phyloP scores from a whole-genome alignment of 148 eudicot genomes.

The Heliamphora exappendiculata region DNA sequence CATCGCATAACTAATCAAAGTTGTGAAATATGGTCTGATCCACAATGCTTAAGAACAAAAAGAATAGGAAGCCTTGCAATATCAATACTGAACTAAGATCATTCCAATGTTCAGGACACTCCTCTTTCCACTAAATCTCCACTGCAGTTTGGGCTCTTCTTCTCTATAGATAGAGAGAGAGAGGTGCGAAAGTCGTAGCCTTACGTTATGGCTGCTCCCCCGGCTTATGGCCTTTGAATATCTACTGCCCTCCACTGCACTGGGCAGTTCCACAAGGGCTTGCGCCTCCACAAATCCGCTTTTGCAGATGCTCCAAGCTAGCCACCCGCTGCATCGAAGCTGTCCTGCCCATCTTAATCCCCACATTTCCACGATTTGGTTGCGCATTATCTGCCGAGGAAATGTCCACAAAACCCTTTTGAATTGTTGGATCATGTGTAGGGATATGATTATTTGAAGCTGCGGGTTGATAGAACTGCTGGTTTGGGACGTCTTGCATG shows the following conservation, averaged over 20 bases:
- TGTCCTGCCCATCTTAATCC: constrained; percentile 52
- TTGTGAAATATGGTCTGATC: no score
- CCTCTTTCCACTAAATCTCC: no score
- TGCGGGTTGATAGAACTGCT: constrained; percentile 51
- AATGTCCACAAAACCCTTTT: constrained; percentile 30
- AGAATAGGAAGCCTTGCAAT: no score
- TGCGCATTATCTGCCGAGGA: constrained; percentile 38
- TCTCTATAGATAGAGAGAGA: no score
- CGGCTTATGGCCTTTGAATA: no score
- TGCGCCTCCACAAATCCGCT: constrained; percentile 66
- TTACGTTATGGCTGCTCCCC: no score
- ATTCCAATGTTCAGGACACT: no score
- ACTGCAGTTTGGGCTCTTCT: no score
- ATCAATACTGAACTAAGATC: no score
- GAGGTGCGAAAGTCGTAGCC: no score
- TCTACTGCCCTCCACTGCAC: constrained; percentile 28
- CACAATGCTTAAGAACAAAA: no score
- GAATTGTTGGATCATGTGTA: constrained; percentile 27
- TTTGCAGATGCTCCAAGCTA: constrained; percentile 95
- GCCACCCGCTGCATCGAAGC: constrained; percentile 86
- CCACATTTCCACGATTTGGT: constrained; percentile 26
- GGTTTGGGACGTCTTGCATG: constrained; percentile 54
- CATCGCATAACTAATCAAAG: no score
- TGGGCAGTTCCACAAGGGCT: constrained; percentile 36
- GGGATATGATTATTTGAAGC: constrained; percentile 34